Conservation (phyloP, 129 eudicot genomes). For the Arctium lappa region DNA sequence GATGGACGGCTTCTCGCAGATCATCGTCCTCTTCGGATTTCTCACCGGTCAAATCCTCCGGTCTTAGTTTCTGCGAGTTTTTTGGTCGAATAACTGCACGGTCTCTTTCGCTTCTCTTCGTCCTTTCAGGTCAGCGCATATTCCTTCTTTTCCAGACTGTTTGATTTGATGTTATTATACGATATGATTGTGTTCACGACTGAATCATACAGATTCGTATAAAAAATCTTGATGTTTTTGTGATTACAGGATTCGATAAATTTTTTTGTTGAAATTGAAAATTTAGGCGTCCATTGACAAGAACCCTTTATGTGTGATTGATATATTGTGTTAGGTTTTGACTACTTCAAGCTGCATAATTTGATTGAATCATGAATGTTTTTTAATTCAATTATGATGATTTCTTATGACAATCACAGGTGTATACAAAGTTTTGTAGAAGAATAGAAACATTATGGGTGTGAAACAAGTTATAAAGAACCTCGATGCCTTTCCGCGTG, state of each 20-base stretch:
- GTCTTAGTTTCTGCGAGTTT: conserved; percentile 21
- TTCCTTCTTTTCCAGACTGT: conserved; percentile 1
- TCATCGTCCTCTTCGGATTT: conserved; percentile 25
- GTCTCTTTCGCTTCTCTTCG: background rate
- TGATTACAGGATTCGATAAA: conserved; percentile 11
- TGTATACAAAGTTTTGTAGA: conserved; percentile 6
- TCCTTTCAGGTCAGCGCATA: conserved; percentile 28
- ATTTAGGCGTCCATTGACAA: background rate
- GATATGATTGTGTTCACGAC: conserved; percentile 6
- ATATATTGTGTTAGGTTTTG: conserved; percentile 11
- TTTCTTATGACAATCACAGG: conserved; percentile 3
- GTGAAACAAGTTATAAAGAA: conserved; percentile 74
- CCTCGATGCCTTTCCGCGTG: conserved; percentile 94
- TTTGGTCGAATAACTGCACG: conserved; percentile 7
- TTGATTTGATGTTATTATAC: background rate
- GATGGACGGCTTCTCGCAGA: conserved; percentile 13
- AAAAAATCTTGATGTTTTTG: background rate
- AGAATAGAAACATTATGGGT: conserved; percentile 45
- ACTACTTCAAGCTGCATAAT: background rate
- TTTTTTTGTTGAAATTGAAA: background rate
- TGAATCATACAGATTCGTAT: conserved; percentile 15
- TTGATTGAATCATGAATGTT: conserved; percentile 8
- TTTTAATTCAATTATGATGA: background rate
- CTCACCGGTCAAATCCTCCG: conserved; percentile 32
- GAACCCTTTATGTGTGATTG: conserved; percentile 7